These are phyloP conservation scores for Cucurbita moschata DNA, from an alignment of 306 rosid genomes.

Conservation along the genomic window DNA sequence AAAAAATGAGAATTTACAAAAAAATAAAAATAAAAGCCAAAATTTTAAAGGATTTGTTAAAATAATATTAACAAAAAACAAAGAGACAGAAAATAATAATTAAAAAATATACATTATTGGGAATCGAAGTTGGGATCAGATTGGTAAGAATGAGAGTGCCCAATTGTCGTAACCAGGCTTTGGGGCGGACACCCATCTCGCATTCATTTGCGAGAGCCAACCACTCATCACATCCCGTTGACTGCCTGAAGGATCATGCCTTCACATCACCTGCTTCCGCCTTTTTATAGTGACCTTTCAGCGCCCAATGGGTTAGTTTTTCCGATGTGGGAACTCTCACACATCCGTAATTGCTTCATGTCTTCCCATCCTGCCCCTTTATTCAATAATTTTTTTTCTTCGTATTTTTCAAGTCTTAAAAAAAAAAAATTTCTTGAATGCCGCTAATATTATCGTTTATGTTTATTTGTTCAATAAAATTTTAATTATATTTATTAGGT, in stretches of 20 bases:
- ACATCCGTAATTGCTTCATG: not conserved
- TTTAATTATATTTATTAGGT: too few relatives aligned
- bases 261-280: fast-evolving
- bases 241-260: conserved; percentile 90
- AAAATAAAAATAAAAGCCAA: too few relatives aligned
- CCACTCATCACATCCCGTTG: conserved; percentile 75
- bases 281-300: not conserved
- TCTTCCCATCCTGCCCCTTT: not conserved
- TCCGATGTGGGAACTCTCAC: not conserved
- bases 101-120: fast-evolving
- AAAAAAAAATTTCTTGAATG: too few relatives aligned
- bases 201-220: conserved; percentile 12
- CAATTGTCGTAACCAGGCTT: conserved; percentile 79
- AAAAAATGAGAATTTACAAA: too few relatives aligned
- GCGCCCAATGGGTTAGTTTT: not conserved
- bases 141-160: conserved; percentile 18
- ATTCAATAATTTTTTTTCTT: too few relatives aligned
- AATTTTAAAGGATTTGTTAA: too few relatives aligned
- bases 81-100: too few relatives aligned
- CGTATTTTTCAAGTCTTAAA: too few relatives aligned
- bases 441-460: too few relatives aligned
- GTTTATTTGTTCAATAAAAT: too few relatives aligned
- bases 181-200: conserved; percentile 52
- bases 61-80: too few relatives aligned
- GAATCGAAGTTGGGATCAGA: conserved; percentile 51